These are phyloP conservation scores for Sugiyamaella sp. DNA, from an alignment of 1,139 yeast species.

Conservation along the genomic window DNA sequence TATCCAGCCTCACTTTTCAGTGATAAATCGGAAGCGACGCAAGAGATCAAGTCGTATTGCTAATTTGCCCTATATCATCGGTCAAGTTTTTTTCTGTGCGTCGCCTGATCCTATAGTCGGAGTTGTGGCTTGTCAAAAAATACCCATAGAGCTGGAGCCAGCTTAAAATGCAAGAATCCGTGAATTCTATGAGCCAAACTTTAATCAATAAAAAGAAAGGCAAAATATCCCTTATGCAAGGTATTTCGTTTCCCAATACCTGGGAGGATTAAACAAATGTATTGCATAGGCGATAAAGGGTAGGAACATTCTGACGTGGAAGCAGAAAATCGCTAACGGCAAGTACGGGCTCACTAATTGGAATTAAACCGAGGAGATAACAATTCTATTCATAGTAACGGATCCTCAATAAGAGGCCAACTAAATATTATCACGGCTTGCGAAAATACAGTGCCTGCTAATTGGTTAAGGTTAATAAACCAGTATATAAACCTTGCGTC, in stretches of 20 bases:
- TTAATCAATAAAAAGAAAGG: background rate
- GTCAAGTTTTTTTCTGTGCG: constrained; percentile 1
- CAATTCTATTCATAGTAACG: background rate
- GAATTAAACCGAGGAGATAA: background rate
- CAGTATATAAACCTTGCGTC: background rate
- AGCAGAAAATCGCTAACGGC: no score
- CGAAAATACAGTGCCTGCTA: background rate
- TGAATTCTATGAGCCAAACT: constrained; percentile 3
- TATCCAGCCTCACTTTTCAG: no score
- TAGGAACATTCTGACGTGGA: background rate
- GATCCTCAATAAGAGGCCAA: background rate
- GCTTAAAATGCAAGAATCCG: constrained; percentile 14
- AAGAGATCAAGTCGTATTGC: no score
- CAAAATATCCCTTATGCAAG: background rate
- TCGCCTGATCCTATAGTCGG: constrained; percentile 5
- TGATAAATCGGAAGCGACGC: no score
- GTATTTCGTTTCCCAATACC: constrained; percentile 10
- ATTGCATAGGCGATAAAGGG: background rate
- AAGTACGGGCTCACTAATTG: background rate
- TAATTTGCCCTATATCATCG: no score
- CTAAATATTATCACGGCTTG: background rate
- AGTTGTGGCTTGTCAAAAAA: background rate
- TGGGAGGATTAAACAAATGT: background rate
- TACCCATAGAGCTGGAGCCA: constrained; percentile 17
- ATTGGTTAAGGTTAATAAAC: constrained; percentile 5